Evolutionary conservation across 2,329 filamentous ascomycete species (phyloP).

Genomic region (Hypocrella siamensis): DNA sequence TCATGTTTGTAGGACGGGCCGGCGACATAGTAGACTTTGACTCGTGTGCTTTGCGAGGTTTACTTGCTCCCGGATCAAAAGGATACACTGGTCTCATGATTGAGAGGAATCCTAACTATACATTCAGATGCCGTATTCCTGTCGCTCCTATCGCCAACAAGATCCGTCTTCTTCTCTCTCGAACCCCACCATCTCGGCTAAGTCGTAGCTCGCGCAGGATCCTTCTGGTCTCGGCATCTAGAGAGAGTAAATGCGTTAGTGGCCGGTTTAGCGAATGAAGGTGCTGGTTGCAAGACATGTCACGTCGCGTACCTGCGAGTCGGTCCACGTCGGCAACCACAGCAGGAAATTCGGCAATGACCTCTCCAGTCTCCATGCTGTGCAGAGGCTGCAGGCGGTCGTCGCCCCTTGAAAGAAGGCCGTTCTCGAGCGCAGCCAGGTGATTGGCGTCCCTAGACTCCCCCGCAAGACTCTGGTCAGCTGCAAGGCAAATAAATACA

Average conservation of each 20-base stretch:
- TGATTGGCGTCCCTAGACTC: neutral
- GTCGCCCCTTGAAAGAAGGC: neutral
- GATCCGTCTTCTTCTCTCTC: neutral
- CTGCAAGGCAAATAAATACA: too few relatives aligned
- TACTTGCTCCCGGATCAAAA: too few relatives aligned
- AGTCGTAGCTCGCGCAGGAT: neutral
- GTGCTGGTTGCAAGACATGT: neutral
- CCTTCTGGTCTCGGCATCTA: neutral
- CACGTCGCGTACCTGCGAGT: neutral
- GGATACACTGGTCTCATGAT: too few relatives aligned
- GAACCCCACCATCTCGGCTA: neutral
- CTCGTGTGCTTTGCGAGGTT: too few relatives aligned
- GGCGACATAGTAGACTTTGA: too few relatives aligned
- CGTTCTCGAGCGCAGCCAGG: neutral
- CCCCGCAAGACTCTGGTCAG: neutral
- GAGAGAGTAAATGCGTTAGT: neutral
- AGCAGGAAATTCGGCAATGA: neutral
- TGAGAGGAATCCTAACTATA: too few relatives aligned
- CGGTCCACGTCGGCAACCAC: neutral
- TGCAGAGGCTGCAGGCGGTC: neutral
- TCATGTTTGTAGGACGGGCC: too few relatives aligned
- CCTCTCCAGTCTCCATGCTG: neutral
- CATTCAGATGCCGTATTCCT: neutral
- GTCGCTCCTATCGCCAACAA: neutral
- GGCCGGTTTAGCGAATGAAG: neutral